Percentiles rank a stretch among this genome's conserved stretches.
Conservation (phyloP, 2,329 filamentous ascomycete species). For the Cladosporium sp. region DNA sequence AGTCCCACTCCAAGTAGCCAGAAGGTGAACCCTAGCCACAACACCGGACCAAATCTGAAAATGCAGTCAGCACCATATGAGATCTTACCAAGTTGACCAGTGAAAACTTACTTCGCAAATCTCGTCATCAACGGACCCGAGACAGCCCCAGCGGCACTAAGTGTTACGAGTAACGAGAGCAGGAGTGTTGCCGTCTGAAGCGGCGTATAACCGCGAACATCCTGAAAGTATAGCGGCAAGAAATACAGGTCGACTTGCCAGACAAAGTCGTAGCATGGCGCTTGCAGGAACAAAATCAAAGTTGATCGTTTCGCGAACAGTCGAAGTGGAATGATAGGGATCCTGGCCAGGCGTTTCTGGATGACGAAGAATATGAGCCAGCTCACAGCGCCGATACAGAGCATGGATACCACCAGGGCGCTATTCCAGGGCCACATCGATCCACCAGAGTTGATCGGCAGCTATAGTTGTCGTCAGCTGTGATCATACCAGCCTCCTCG, state of each 20-base stretch:
- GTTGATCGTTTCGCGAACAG: constrained; percentile 10
- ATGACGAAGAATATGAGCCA: constrained; percentile 15
- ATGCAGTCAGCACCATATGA: background rate
- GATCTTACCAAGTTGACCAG: background rate
- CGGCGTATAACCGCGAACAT: constrained; percentile 39
- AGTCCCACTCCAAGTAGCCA: constrained; percentile 14
- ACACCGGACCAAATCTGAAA: constrained; percentile 1
- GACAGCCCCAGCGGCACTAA: constrained; percentile 4
- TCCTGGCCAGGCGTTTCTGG: constrained; percentile 8
- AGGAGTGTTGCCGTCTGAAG: constrained; percentile 42
- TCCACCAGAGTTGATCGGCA: constrained; percentile 50
- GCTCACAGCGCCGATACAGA: constrained; percentile 47
- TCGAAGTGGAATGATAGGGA: constrained; percentile 12
- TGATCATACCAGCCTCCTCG: background rate
- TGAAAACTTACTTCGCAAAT: constrained; percentile 4
- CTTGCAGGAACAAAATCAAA: constrained; percentile 10
- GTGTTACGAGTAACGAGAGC: constrained; percentile 31
- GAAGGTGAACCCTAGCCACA: constrained; percentile 12
- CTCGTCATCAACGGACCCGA: constrained; percentile 15
- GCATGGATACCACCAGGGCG: constrained; percentile 56
- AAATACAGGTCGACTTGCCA: constrained; percentile 35
- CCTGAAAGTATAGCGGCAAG: constrained; percentile 46
- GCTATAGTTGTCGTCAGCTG: background rate
- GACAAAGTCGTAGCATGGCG: constrained; percentile 12
- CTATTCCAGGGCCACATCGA: constrained; percentile 55